phyloP scores from a whole-genome alignment of 2,329 filamentous ascomycete species.

The Ploettnerulaceae sp. region DNA sequence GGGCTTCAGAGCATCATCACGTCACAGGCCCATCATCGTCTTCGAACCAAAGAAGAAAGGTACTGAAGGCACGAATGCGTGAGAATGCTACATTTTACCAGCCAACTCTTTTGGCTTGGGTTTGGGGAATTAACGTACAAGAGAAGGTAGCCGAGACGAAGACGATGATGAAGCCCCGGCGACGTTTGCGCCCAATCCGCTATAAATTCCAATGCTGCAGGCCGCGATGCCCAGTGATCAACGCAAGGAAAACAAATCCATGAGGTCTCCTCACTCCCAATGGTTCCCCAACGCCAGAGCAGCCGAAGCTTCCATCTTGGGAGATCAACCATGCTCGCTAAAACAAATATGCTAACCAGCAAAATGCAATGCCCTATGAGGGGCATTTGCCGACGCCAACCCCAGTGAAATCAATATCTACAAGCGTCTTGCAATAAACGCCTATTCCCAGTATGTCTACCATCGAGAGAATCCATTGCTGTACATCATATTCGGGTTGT shows the following conservation, averaged over 20 bases:
- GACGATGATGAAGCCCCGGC: conserved; percentile 65
- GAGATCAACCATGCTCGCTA: conserved; percentile 45
- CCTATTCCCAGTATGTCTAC: conserved; percentile 41
- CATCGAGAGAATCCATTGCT: conserved; percentile 59
- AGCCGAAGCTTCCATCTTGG: conserved; percentile 35
- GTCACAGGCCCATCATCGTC: conserved; percentile 59
- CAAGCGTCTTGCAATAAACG: conserved; percentile 27
- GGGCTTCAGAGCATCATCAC: conserved; percentile 36
- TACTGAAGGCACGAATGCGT: conserved; percentile 38
- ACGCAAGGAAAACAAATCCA: conserved; percentile 27
- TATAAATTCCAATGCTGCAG: conserved; percentile 18
- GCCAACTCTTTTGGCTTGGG: conserved; percentile 37
- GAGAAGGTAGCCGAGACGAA: conserved; percentile 49
- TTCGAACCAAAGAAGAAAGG: conserved; percentile 38
- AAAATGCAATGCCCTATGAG: conserved; percentile 31
- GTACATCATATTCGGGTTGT: conserved; percentile 84
- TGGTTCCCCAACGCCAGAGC: conserved; percentile 33
- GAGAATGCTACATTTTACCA: conserved; percentile 48
- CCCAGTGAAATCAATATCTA: conserved; percentile 34
- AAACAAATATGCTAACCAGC: conserved; percentile 37
- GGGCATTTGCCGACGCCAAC: conserved; percentile 30
- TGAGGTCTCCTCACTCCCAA: conserved; percentile 29
- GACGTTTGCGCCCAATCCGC: conserved; percentile 23
- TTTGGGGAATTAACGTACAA: conserved; percentile 60
- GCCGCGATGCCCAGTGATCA: conserved; percentile 19